These are phyloP conservation scores for Mortierella sp. DNA, from an alignment of 371 early-diverging fungal genomes.

Conservation along the genomic window DNA sequence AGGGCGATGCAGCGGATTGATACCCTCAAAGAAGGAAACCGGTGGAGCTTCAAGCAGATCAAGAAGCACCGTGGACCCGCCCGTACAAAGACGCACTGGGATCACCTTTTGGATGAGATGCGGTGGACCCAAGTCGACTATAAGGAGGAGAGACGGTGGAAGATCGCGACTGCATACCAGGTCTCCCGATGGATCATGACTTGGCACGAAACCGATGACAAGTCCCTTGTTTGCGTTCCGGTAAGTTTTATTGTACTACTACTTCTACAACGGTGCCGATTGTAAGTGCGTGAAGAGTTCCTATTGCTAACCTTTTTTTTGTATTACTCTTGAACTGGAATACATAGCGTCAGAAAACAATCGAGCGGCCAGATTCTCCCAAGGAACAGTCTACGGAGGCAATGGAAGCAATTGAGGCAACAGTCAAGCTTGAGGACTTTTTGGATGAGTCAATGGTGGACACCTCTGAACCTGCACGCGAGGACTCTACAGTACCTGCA, in stretches of 20 bases:
- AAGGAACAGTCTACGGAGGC: constrained; percentile 21
- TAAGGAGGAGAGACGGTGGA: constrained; percentile 90
- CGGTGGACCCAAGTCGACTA: constrained; percentile 92
- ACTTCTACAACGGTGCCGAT: background rate
- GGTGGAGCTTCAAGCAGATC: constrained; percentile 89
- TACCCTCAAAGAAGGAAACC: constrained; percentile 78
- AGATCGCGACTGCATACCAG: constrained; percentile 80
- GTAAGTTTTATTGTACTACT: constrained; percentile 51
- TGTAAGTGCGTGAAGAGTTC: background rate
- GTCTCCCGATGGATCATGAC: constrained; percentile 84
- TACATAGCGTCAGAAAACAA: constrained; percentile 28
- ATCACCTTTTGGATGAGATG: constrained; percentile 91
- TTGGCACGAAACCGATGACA: constrained; percentile 85
- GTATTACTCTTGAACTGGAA: background rate
- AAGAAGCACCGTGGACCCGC: constrained; percentile 79
- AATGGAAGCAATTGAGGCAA: constrained; percentile 31
- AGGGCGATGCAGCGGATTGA: constrained; percentile 86
- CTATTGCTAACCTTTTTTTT: background rate
- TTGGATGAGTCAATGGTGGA: constrained; percentile 52
- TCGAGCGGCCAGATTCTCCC: constrained; percentile 2
- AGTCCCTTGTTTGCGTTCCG: constrained; percentile 75
- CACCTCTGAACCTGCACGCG: constrained; percentile 6
- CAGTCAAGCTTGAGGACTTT: constrained; percentile 47
- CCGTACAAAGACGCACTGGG: constrained; percentile 91
- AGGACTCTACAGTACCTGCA: constrained; percentile 58